Evolutionary conservation across 306 rosid species (phyloP), one percentile per base, ranked within the genome.

Genomic region (Sesbania bispinosa): DNA sequence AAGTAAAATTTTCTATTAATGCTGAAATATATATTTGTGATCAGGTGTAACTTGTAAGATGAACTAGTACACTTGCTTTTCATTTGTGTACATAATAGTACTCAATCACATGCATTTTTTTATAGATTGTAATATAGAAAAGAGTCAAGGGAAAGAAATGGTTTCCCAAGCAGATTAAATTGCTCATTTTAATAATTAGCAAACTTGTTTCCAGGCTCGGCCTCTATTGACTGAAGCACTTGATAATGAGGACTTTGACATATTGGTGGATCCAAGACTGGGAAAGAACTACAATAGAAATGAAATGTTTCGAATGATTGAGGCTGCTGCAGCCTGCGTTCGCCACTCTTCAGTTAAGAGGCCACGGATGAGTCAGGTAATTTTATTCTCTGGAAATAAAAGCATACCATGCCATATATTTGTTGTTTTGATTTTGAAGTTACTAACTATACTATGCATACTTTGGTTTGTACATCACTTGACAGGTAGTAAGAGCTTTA

Each of bases 281-380:
- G 99, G 67, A 46, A 82, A 75, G 58, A 88, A 85, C 53, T 95
- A 86, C 9, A 24, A 81, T 1, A 82, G 69, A 74, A 75, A 15
- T 3, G 97, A 91, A 80, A 88, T 95, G 96, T 80, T 91, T 20
- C 85, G 90, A 36, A 89, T 91, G 99, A 84, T 95, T 0, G 97
- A 95, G 73, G 99, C 96, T 15, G 96, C 99, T 0, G 96, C 96
- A 4, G 97, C 96, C 45, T 95, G 97, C 9, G 90, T 95, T 41
- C 96, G 99, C 20, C 96, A 95, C 73, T 91, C 93, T 3, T 84
- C 89, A 6, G 41, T 87, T 7, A 95, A 88, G 77, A 82, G 99
- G 70, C 99, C 99, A 1, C 76, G 84, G 26, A 95, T 91, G 99
- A 84, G 89, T 77, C 97, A 83, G 96, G 97, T 95, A 89, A 69